Evolutionary conservation across 129 eudicot genomes (phyloP), one percentile per base, ranked within the genome.

Genomic region (Flaveria trinervia): DNA sequence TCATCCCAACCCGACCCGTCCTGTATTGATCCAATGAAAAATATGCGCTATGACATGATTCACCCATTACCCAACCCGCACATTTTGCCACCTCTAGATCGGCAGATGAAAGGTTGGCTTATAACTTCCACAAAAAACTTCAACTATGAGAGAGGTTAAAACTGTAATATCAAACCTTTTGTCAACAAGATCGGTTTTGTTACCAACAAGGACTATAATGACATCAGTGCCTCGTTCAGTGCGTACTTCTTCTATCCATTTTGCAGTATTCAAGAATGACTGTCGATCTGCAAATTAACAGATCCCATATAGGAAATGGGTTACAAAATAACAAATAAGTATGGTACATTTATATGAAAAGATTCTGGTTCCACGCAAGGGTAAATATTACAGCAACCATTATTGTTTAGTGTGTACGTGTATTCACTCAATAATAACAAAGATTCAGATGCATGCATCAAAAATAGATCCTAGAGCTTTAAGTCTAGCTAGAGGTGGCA

Each of bases 111-210:
- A 15, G 11, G 2, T 61, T 13, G 65, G 77, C 28, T 45, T 60
- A 52, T 2, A 48, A 65, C 18, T 11, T 68, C 20, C 33, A 68
- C 39, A 33, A 33, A 33, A 33, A 41, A 28, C 30, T 66, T 13
- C 45, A 61, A 20, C 60, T 44, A 44, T 30, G 49, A 36, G 64
- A 33, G 23, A 36, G 39, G 26, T 55, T 74, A 71, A 46, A 68
- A 16, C 50, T 39, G 25, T 44, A 16, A 50, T 69, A 13, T 46
- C 87, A 26, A 66, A 92, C 98, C 98, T 92, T 86, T 92, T 92
- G 52, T 92, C 98, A 81, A 88, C 98, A 75, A 92, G 96, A 83
- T 92, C 98, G 18, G 98, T 92, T 89, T 92, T 92, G 81, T 92
- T 92, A 22, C 96, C 98, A 64, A 92, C 98, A 83, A 92, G 98